Evolutionary conservation across 1,139 yeast species (phyloP), one percentile per base, ranked within the genome.

Genomic region (Pichia sp.): DNA sequence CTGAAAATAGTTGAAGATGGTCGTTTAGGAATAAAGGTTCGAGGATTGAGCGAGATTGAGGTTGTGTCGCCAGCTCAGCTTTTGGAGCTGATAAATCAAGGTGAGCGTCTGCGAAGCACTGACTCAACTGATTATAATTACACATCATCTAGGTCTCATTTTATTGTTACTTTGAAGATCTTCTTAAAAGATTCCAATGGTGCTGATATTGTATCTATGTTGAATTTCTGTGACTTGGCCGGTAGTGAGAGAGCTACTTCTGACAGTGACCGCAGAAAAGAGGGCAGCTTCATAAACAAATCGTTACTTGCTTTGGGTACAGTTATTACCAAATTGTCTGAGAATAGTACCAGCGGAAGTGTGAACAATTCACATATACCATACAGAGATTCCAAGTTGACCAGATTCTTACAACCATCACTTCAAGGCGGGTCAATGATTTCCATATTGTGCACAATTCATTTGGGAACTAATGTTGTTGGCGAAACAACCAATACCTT

Each of bases 241-340:
- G 98, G 98, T 17, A 83, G 95, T 14, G 98, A 91, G 59, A 70
- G 85, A 39, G 97, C 96, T 0, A 80, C 94, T 0, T 70, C 82
- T 1, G 86, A 87, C 52, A 61, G 69, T 0, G 96, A 80, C 50
- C 70, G 97, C 50, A 66, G 96, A 40, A 84, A 86, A 56, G 97
- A 91, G 62, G 97, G 97, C 16, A 74, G 96, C 0, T 88, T 71
- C 54, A 91, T 91, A 53, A 91, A 91, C 62, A 85, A 86, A 55
- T 87, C 96, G 0, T 68, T 88, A 30, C 64, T 91, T 40, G 94
- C 97, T 0, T 67, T 88, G 37, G 87, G 96, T 9, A 85, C 94
- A 0, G 96, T 88, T 14, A 86, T 88, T 38, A 77, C 93, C 23
- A 78, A 85, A 48, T 66, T 88, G 27, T 78, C 87, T 46, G 64